These are phyloP conservation scores for Pythium coloratum DNA, from an alignment of 352 stramenopile genomes.

Conservation along the genomic window DNA sequence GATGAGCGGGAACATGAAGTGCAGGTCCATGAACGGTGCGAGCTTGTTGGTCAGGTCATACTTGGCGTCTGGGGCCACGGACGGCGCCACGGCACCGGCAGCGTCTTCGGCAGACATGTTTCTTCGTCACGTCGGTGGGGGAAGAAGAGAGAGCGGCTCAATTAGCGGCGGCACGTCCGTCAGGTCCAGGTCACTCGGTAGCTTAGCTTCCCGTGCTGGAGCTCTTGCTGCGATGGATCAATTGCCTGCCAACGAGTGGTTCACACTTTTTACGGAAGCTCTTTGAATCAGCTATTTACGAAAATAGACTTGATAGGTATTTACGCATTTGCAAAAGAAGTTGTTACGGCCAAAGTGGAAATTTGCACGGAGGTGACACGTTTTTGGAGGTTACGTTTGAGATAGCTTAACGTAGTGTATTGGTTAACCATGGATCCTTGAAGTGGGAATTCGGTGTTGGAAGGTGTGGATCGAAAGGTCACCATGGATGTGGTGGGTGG, in stretches of 20 bases:
- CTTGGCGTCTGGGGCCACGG: slow-evolving; percentile 60
- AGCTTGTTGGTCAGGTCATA: slow-evolving; percentile 95
- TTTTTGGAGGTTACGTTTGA: neutral
- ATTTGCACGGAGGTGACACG: neutral
- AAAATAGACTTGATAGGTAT: slow-evolving; percentile 18
- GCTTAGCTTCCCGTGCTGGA: slow-evolving; percentile 9
- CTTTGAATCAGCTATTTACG: slow-evolving; percentile 21
- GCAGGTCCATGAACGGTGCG: slow-evolving; percentile 94
- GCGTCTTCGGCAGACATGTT: slow-evolving; percentile 43
- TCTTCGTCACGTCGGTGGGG: neutral
- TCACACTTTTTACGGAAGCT: slow-evolving; percentile 30
- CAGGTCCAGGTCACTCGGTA: slow-evolving; percentile 2
- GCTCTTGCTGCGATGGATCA: slow-evolving; percentile 20
- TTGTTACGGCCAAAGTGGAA: neutral
- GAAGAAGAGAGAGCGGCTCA: slow-evolving; percentile 1
- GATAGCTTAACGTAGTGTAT: slow-evolving; percentile 18
- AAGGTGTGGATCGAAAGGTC: slow-evolving; percentile 6
- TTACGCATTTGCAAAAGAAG: slow-evolving; percentile 18
- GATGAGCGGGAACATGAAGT: slow-evolving; percentile 98
- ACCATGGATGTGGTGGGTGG: neutral
- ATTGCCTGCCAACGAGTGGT: slow-evolving; percentile 33
- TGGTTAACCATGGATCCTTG: slow-evolving; percentile 11
- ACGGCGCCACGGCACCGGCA: slow-evolving; percentile 30
- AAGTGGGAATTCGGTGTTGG: slow-evolving; percentile 14
- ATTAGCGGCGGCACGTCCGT: neutral